Conservation (phyloP, 2,329 filamentous ascomycete genomes). For the Cordyceps cicadae region DNA sequence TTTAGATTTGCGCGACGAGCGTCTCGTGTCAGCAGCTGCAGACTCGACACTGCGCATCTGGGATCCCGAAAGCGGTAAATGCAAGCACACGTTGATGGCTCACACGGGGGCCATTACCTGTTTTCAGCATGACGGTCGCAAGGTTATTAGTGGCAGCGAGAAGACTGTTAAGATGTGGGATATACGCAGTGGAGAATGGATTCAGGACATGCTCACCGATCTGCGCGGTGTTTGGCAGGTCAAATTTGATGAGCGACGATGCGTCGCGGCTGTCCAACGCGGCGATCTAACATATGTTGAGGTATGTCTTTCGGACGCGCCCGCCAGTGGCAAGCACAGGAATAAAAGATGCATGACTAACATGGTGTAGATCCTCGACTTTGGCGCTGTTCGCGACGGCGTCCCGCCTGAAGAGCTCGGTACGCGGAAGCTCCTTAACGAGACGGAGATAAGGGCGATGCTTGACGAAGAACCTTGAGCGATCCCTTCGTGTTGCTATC, state of each 20-base stretch:
- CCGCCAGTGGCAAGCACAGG: not conserved
- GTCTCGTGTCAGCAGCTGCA: slow-evolving; percentile 87
- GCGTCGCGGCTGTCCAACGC: slow-evolving; percentile 91
- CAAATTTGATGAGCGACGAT: slow-evolving; percentile 90
- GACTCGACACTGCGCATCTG: slow-evolving; percentile 94
- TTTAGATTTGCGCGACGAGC: slow-evolving; percentile 79
- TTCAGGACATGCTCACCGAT: slow-evolving; percentile 86
- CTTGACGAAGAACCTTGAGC: slow-evolving; percentile 35
- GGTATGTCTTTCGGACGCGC: slow-evolving; percentile 46
- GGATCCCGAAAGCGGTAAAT: slow-evolving; percentile 89
- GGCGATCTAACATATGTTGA: slow-evolving; percentile 92
- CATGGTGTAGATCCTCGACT: slow-evolving; percentile 74
- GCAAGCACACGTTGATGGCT: slow-evolving; percentile 80
- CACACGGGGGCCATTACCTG: slow-evolving; percentile 97
- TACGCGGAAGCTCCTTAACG: slow-evolving; percentile 62
- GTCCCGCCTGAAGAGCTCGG: slow-evolving; percentile 69
- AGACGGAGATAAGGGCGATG: slow-evolving; percentile 43
- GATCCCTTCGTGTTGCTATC: too few species aligned
- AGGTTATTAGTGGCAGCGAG: slow-evolving; percentile 94
- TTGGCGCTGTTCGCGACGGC: slow-evolving; percentile 87
- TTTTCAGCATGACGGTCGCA: slow-evolving; percentile 94
- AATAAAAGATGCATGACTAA: slow-evolving; percentile 21
- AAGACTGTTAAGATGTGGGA: slow-evolving; percentile 99
- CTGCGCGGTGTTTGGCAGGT: slow-evolving; percentile 98
- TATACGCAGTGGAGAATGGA: slow-evolving; percentile 80